phyloP scores from a whole-genome alignment of 148 eudicot species.

The Cornus controversa region DNA sequence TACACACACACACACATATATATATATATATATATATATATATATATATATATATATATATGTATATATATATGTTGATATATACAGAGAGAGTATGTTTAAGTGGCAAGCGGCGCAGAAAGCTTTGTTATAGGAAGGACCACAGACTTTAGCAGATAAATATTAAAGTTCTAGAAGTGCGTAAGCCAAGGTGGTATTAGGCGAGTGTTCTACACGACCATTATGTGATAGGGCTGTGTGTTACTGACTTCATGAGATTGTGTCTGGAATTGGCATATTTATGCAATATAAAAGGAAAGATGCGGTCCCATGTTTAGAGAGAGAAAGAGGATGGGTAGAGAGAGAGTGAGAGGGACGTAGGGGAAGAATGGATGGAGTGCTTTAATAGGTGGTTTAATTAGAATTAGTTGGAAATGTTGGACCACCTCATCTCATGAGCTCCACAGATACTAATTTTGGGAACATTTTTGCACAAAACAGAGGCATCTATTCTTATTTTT shows the following conservation, averaged over 20 bases:
- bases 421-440: constrained; percentile 47
- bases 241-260: constrained; percentile 1
- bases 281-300: constrained; percentile 2
- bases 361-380: constrained; percentile 25
- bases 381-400: constrained; percentile 44
- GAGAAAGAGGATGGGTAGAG: constrained; percentile 1
- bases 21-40: too few relatives aligned
- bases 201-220: neutral
- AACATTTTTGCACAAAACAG: constrained; percentile 16
- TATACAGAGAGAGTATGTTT: neutral
- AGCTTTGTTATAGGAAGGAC: constrained; percentile 23
- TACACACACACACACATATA: too few relatives aligned
- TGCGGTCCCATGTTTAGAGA: constrained; percentile 35
- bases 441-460: constrained; percentile 33
- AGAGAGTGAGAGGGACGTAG: constrained; percentile 4
- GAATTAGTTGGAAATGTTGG: constrained; percentile 61
- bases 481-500: constrained; percentile 15
- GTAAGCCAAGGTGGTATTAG: neutral
- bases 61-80: neutral
- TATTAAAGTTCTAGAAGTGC: constrained; percentile 9
- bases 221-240: neutral
- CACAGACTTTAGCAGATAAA: constrained; percentile 28
- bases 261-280: neutral
- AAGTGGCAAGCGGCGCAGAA: constrained; percentile 8
- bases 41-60: too few relatives aligned